These are phyloP conservation scores for Gigaspora rosea DNA, from an alignment of 192 early-diverging fungal genomes.

Conservation along the genomic window DNA sequence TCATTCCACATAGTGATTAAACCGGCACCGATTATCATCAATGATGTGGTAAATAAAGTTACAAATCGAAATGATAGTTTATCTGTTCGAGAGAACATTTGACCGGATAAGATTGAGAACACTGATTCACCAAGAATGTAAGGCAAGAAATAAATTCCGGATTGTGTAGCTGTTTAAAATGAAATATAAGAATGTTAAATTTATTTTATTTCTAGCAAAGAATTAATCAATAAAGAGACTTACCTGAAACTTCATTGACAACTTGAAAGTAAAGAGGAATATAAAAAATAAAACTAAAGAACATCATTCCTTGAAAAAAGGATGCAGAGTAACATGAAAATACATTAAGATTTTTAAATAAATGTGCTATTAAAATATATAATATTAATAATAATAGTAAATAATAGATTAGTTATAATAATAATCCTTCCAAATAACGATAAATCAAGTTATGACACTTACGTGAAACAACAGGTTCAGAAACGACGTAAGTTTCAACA, in stretches of 20 bases:
- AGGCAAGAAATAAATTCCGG: no score
- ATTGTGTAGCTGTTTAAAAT: no score
- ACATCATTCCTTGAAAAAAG: no score
- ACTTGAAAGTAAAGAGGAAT: constrained; percentile 82
- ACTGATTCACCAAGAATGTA: constrained; percentile 37
- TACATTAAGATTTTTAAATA: no score
- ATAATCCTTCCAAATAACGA: constrained; percentile 28
- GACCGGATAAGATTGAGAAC: constrained; percentile 68
- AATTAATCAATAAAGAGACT: neutral
- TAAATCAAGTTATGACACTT: constrained; percentile 55
- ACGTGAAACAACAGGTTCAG: no score
- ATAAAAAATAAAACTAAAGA: constrained; percentile 59
- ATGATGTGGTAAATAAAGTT: constrained; percentile 57
- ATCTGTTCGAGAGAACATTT: constrained; percentile 51
- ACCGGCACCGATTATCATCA: constrained; percentile 62
- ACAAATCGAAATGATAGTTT: constrained; percentile 63
- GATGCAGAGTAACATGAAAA: no score
- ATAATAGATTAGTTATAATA: neutral
- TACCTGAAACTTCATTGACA: constrained; percentile 62
- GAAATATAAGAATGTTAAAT: no score
- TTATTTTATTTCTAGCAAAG: neutral
- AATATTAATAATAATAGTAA: no score
- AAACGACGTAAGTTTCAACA: no score
- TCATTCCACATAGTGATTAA: constrained; percentile 31
- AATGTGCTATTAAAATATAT: no score